These are phyloP conservation scores for Borovskyia barvae DNA, from an alignment of 208 protist genomes.

Conservation along the genomic window DNA sequence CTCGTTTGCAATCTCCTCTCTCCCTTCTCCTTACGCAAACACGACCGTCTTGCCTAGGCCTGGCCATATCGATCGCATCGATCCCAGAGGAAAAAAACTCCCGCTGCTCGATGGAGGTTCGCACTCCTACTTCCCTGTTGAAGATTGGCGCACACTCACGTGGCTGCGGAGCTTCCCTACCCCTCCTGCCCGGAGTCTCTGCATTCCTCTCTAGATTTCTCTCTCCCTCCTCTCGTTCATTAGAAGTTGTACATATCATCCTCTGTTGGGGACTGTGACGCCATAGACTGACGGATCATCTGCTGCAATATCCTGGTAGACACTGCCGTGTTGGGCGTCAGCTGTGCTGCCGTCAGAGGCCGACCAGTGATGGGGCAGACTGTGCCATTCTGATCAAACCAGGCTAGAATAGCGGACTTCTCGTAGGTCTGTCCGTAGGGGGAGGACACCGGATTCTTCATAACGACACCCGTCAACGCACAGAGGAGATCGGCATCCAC, in stretches of 20 bases:
- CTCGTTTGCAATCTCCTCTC: too few relatives aligned
- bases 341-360: slow-evolving; percentile 51
- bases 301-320: slow-evolving; percentile 75
- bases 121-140: too few relatives aligned
- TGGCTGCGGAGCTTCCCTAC: too few relatives aligned
- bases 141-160: too few relatives aligned
- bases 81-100: too few relatives aligned
- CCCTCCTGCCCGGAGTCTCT: too few relatives aligned
- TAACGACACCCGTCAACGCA: slow-evolving; percentile 81
- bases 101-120: too few relatives aligned
- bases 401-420: slow-evolving; percentile 77
- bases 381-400: slow-evolving; percentile 86
- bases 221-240: too few relatives aligned
- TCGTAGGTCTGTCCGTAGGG: slow-evolving; percentile 91
- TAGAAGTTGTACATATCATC: slow-evolving; percentile 92
- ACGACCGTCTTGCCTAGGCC: too few relatives aligned
- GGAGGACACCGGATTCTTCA: slow-evolving; percentile 91
- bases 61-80: too few relatives aligned
- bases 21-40: too few relatives aligned
- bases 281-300: slow-evolving; percentile 80
- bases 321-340: slow-evolving; percentile 69
- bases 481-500: slow-evolving; percentile 72
- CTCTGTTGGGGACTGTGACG: slow-evolving; percentile 46
- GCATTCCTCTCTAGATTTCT: too few relatives aligned
- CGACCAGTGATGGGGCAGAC: slow-evolving; percentile 91